These are phyloP conservation scores for Vigna trinervia DNA, from an alignment of 306 rosid genomes.

Conservation along the genomic window DNA sequence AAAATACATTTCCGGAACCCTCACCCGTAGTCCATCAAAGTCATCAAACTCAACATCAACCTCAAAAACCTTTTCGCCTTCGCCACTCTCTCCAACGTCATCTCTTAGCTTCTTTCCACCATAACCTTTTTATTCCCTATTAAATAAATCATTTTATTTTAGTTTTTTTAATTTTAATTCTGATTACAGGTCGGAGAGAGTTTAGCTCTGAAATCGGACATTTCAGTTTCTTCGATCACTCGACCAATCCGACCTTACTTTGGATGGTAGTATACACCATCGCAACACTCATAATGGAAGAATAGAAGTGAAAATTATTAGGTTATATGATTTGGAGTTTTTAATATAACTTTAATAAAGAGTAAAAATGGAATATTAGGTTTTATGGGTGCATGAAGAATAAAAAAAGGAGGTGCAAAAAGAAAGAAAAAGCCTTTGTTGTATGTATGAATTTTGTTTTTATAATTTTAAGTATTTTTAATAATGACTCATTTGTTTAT, in stretches of 20 bases:
- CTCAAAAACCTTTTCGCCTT: conserved; percentile 89
- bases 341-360: no score
- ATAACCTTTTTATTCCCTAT: neutral
- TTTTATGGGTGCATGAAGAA: no score
- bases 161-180: no score
- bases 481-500: no score
- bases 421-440: no score
- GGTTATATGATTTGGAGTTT: no score
- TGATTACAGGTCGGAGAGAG: conserved; percentile 70
- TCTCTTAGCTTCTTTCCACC: conserved; percentile 57
- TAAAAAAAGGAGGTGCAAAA: no score
- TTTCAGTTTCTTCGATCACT: conserved; percentile 60
- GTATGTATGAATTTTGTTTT: no score
- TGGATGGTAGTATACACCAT: neutral
- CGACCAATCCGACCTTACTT: conserved; percentile 79
- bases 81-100: conserved; percentile 59
- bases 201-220: conserved; percentile 75
- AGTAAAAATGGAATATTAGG: no score
- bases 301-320: no score
- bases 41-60: conserved; percentile 81
- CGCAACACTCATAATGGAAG: no score
- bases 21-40: conserved; percentile 83
- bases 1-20: conserved; percentile 42
- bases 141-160: neutral
- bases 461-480: no score